Conservation (phyloP, 257 asterid species). For the Nicotiana undulata region DNA sequence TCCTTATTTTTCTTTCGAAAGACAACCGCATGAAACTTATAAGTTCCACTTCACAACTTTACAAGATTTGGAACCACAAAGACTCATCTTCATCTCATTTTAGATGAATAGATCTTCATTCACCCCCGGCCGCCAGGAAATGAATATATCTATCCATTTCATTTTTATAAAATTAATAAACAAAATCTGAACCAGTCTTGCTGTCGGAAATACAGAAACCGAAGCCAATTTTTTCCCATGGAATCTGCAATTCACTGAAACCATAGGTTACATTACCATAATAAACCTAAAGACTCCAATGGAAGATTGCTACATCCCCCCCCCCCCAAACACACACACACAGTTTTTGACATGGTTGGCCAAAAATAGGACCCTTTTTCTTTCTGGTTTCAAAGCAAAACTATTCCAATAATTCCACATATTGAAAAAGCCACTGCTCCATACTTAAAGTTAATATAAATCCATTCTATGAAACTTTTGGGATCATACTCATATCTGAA, state of each 20-base stretch:
- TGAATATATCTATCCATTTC: not conserved
- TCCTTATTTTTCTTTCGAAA: not conserved
- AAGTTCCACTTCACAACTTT: not conserved
- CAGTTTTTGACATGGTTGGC: not conserved
- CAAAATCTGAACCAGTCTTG: not conserved
- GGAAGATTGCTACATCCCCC: not conserved
- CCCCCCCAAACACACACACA: not conserved
- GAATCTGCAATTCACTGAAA: not conserved
- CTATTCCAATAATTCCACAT: not conserved
- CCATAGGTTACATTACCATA: not conserved
- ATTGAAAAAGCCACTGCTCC: not conserved
- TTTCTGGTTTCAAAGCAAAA: not conserved
- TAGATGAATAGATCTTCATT: not conserved
- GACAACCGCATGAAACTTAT: not conserved
- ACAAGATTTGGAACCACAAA: not conserved
- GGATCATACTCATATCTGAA: not conserved
- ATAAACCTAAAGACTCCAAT: not conserved
- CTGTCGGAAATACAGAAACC: not conserved
- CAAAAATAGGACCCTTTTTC: not conserved
- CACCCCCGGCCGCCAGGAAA: not conserved
- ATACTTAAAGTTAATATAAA: not conserved
- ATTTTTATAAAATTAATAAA: not conserved
- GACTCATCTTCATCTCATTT: not conserved
- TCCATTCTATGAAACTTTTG: not conserved
- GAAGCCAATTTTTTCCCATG: not conserved